Evolutionary conservation across 768 basidiomycete species (phyloP), one percentile per base, ranked within the genome.

Genomic region (Leccinum subtestaceum): DNA sequence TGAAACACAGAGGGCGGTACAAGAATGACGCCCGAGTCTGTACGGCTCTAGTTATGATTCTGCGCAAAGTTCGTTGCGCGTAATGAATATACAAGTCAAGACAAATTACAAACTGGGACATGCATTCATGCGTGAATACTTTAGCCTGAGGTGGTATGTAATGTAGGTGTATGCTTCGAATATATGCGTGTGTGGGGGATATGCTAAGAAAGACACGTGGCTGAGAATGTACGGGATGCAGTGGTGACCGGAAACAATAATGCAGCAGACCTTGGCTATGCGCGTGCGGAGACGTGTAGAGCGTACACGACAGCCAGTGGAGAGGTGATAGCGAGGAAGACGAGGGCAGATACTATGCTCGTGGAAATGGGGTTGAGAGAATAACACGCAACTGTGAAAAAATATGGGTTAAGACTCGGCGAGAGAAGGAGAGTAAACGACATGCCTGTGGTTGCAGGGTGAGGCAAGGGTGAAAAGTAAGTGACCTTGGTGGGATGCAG

Each of bases 401-500:
- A 8, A 1, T 5, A 13, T 9, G 31, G 21, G 51, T 69, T 43
- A 43, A 62, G 59, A 60, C 10, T 4, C 11, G 8, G 40, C 5
- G 2, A 0, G 48, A 31, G 31, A 51, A 2, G 49, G 34, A 50
- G 8, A 19, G 29, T n/a, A 9, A 10, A n/a, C 9, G 47, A 65
- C 69, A 43, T 67, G 31, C 70, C 68, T 54, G 27, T 52, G 32
- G 55, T 5, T 17, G 59, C 52, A 27, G 61, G 52, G 32, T 59
- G 49, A 15, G 63, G 63, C 5, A 58, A 43, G 6, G 71, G 60
- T 12, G 68, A 61, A 34, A 64, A 69, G 45, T 67, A 67, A 34
- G 65, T 71, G 50, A 66, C 59, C 40, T 71, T 69, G 31, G 63
- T 65, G 23, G 73, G 71, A 52, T 71, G 67, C 8, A 64, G 56